These are phyloP conservation scores for Globisporangium okanoganense DNA, from an alignment of 352 stramenopile species.

Conservation along the genomic window DNA sequence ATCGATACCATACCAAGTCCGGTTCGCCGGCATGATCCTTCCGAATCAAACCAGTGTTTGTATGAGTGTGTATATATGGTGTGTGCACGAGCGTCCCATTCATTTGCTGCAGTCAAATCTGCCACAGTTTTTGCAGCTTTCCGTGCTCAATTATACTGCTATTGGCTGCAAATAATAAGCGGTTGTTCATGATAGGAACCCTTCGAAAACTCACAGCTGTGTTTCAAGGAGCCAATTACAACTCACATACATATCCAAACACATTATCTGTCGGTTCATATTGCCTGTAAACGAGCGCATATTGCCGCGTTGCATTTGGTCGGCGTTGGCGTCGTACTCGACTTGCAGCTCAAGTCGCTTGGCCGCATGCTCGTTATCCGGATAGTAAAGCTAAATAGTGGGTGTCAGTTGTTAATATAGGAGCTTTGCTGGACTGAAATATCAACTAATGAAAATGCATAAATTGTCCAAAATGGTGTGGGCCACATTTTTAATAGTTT, in stretches of 20 bases:
- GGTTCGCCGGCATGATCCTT: slow-evolving; percentile 85
- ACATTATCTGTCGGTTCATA: neutral
- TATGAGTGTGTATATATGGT: neutral
- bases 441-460: too few relatives aligned
- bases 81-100: neutral
- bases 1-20: slow-evolving; percentile 82
- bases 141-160: slow-evolving; percentile 79
- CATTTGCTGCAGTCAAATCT: slow-evolving; percentile 72
- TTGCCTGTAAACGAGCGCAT: neutral
- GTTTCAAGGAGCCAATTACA: slow-evolving; percentile 87
- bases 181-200: slow-evolving; percentile 90
- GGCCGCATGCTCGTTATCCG: too few relatives aligned
- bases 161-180: slow-evolving; percentile 84
- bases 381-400: too few relatives aligned
- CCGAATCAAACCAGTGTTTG: slow-evolving; percentile 2
- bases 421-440: too few relatives aligned
- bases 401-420: too few relatives aligned
- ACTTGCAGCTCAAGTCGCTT: too few relatives aligned
- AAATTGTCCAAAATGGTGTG: too few relatives aligned
- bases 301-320: too few relatives aligned
- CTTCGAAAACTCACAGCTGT: slow-evolving; percentile 65
- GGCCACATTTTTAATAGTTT: too few relatives aligned
- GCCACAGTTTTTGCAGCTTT: slow-evolving; percentile 77
- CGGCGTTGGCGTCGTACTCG: too few relatives aligned
- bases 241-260: slow-evolving; percentile 43